Evolutionary conservation across 768 basidiomycete species (phyloP), one percentile per base, ranked within the genome.

Genomic region (Russula sp.): DNA sequence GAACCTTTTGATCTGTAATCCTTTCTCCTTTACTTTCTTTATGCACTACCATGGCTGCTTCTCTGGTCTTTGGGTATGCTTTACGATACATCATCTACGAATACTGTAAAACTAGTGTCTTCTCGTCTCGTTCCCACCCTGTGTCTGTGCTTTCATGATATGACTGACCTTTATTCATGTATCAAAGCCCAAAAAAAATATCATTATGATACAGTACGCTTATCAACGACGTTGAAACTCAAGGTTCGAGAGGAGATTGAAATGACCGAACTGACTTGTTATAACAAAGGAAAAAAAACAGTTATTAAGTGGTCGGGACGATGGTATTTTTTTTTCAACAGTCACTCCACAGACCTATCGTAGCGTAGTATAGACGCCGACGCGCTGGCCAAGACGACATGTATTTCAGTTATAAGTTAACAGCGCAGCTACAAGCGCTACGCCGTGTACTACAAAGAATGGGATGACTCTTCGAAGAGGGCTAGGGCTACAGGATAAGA

Each of bases 1-100:
- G 65, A 66, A 47, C 56, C 65, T 22, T 59, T 64, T 32, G 58
- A 65, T 45, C 49, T 59, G 27, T 64, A 44, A 32, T 20, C 10
- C 10, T 6, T 51, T 6, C 14, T 31, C 20, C 9, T 11, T n/a
- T 37, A 2, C 22, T 22, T 18, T 34, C 18, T n/a, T 52, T 49
- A 27, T 27, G 27, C 20, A 4, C 22, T 14, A 2, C 11, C 34
- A 40, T 13, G 11, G 49, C 10, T 31, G 11, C 8, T 39, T 13
- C 2, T 20, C 18, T 11, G 4, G 16, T 44, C 54, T 51, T 8
- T 39, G 31, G n/a, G 57, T 45, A 53, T 53, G 62, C 62, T 45
- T 45, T 50, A 7, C 32, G 18, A 11, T 34, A 22, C 52, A 18
- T 54, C 57, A 51, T 63, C 57, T 63, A 52, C n/a, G 22, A 58